Conservation (phyloP, 768 basidiomycete genomes). For the Tulasnella sp. region DNA sequence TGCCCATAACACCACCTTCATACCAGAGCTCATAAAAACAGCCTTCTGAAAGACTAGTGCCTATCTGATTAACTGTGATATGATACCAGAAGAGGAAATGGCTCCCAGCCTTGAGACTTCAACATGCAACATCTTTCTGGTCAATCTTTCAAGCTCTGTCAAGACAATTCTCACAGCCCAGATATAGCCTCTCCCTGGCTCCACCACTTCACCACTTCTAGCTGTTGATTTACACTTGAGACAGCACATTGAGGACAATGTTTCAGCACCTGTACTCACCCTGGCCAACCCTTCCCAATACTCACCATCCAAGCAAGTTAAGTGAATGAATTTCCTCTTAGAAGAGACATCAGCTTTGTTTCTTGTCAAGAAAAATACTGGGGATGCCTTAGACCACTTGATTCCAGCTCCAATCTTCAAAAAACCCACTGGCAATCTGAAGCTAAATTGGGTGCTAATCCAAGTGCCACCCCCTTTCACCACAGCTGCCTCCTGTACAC, state of each 20-base stretch:
- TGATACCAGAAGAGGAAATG: constrained; percentile 28
- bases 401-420: not conserved
- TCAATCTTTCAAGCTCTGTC: constrained; percentile 4
- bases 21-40: constrained; percentile 25
- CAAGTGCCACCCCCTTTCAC: too few relatives aligned
- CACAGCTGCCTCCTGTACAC: too few relatives aligned
- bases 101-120: constrained; percentile 22
- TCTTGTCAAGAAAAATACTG: not conserved
- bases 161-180: constrained; percentile 9
- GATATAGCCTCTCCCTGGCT: not conserved
- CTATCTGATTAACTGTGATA: constrained; percentile 28
- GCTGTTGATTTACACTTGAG: too few relatives aligned
- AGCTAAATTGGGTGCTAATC: not conserved
- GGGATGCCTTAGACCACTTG: not conserved
- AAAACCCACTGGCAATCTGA: not conserved
- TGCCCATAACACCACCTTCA: constrained; percentile 27
- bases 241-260: not conserved
- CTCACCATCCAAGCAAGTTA: constrained; percentile 1
- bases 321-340: constrained; percentile 4
- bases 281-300: constrained; percentile 7
- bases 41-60: constrained; percentile 34
- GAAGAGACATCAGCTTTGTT: not conserved
- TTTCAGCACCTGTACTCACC: too few relatives aligned
- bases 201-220: not conserved
- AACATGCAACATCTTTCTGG: not conserved